Evolutionary conservation across 2,329 filamentous ascomycete genomes (phyloP).

Genomic region (Stemphylium vesicarium): DNA sequence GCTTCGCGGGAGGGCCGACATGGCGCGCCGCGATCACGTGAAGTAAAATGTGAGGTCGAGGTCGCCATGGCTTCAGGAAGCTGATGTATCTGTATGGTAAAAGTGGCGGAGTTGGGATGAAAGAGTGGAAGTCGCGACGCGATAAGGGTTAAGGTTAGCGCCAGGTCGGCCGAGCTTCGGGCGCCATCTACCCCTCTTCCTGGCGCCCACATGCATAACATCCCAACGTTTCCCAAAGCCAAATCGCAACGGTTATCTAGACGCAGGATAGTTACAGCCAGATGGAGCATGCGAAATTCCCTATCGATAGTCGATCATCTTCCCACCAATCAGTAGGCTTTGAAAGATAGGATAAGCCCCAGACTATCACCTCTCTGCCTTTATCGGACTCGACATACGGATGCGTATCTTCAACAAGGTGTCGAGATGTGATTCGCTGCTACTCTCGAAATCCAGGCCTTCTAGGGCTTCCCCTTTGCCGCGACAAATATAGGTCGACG

Average conservation of each 20-base stretch:
- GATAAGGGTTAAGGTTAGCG: slow-evolving; percentile 1
- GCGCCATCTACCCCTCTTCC: not conserved
- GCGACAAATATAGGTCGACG: too few relatives aligned
- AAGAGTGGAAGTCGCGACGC: not conserved
- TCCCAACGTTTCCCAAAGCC: not conserved
- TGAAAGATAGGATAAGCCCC: not conserved
- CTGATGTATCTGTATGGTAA: not conserved
- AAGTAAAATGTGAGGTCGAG: not conserved
- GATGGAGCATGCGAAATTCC: not conserved
- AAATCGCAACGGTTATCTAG: not conserved
- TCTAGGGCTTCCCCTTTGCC: too few relatives aligned
- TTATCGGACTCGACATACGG: not conserved
- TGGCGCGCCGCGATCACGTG: not conserved
- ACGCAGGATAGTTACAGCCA: not conserved
- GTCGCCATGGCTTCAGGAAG: not conserved
- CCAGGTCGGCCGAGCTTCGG: slow-evolving; percentile 2
- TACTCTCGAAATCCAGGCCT: too few relatives aligned
- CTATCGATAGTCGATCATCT: not conserved
- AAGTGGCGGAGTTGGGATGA: not conserved
- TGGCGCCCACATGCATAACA: not conserved
- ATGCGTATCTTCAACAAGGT: not conserved
- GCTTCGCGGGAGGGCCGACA: not conserved
- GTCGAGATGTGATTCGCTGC: too few relatives aligned
- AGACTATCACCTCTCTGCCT: not conserved
- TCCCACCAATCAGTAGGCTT: not conserved